Evolutionary conservation across 75 land plant species (phyloP).

Genomic region (Pinus albicaulis): DNA sequence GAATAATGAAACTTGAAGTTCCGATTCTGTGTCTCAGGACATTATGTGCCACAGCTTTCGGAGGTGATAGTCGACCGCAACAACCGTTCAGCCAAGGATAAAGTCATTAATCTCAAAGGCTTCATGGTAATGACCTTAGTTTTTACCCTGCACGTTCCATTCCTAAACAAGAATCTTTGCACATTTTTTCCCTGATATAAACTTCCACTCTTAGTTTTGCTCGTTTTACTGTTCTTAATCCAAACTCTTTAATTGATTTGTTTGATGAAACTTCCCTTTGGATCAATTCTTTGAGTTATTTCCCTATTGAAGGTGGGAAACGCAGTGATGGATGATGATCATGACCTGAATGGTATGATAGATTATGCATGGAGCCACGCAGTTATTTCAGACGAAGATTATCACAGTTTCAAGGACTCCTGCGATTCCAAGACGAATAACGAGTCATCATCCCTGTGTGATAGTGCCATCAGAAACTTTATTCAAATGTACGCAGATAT

Average conservation of each 20-base stretch:
- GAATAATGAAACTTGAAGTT: background rate
- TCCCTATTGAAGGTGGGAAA: slow-evolving; percentile 61
- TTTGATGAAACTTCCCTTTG: too few species aligned
- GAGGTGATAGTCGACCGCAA: slow-evolving; percentile 51
- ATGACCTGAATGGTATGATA: slow-evolving; percentile 50
- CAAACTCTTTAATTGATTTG: background rate
- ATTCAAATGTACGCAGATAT: slow-evolving; percentile 48
- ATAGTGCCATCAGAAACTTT: slow-evolving; percentile 6
- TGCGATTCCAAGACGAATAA: slow-evolving; percentile 27
- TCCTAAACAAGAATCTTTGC: too few species aligned
- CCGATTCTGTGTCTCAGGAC: slow-evolving; percentile 27
- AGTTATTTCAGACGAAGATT: slow-evolving; percentile 66
- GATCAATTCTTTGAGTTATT: background rate
- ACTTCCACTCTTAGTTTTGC: too few species aligned
- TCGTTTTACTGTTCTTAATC: background rate
- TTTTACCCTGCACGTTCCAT: background rate
- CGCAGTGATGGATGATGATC: slow-evolving; percentile 61
- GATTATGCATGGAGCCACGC: slow-evolving; percentile 77
- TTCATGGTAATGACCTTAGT: slow-evolving; percentile 54
- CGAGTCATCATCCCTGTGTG: too few species aligned
- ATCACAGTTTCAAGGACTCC: slow-evolving; percentile 26
- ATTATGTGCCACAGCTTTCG: slow-evolving; percentile 82
- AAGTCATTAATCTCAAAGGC: slow-evolving; percentile 78
- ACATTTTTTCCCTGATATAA: too few species aligned
- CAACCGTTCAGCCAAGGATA: slow-evolving; percentile 18